Evolutionary conservation across 1,139 yeast species (phyloP).

Genomic region (Debaryomycetaceae sp.): DNA sequence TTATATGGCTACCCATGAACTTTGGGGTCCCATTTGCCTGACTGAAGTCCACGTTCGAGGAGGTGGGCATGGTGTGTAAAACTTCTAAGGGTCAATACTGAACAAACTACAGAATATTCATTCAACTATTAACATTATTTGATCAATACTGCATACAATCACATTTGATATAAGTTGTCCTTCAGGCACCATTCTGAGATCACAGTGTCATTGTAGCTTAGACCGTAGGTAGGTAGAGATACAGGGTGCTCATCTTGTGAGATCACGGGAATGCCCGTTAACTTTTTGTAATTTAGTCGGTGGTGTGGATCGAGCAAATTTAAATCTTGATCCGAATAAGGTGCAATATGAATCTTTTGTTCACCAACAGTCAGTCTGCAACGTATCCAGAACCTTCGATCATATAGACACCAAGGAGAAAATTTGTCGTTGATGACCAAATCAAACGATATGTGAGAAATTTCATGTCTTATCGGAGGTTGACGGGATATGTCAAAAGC

Average conservation of each 20-base stretch:
- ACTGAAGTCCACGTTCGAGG: conserved; percentile 12
- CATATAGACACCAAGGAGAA: conserved; percentile 33
- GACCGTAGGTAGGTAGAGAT: conserved; percentile 20
- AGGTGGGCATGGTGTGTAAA: conserved; percentile 18
- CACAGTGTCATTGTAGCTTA: conserved; percentile 6
- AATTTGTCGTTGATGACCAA: conserved; percentile 8
- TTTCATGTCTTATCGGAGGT: conserved; percentile 20
- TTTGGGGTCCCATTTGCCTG: conserved; percentile 10
- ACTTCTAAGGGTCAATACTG: neutral
- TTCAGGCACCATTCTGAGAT: conserved; percentile 19
- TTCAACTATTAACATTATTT: neutral
- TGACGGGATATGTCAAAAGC: conserved; percentile 17
- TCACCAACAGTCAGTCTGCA: conserved; percentile 7
- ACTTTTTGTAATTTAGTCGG: neutral
- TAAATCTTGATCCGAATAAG: conserved; percentile 11
- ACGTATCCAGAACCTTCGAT: conserved; percentile 34
- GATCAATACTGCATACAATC: conserved; percentile 6
- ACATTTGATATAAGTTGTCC: conserved; percentile 12
- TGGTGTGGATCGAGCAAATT: neutral
- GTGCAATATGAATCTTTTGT: conserved; percentile 9
- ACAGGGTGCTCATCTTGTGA: conserved; percentile 8
- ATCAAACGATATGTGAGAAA: conserved; percentile 4
- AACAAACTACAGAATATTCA: neutral
- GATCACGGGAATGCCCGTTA: conserved; percentile 6
- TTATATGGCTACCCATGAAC: conserved; percentile 6